Evolutionary conservation across 352 stramenopile genomes (phyloP).

Genomic region (Globisporangium radiosum): DNA sequence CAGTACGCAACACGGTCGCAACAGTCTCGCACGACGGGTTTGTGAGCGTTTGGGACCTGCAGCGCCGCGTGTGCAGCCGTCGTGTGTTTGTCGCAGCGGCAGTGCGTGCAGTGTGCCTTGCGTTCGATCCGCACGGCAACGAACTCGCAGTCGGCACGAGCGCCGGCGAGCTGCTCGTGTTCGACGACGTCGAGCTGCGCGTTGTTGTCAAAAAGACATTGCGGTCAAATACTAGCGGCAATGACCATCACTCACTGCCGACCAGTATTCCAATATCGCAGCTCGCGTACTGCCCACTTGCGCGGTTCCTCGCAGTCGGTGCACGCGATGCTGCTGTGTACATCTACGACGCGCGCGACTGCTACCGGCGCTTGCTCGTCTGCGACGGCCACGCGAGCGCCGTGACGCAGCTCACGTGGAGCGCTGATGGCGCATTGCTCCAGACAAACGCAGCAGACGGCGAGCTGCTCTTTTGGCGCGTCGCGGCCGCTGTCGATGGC

Average conservation of each 20-base stretch:
- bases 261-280: slow-evolving; percentile 15
- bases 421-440: slow-evolving; percentile 63
- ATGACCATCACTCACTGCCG: background rate
- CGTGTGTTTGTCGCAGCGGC: slow-evolving; percentile 22
- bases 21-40: slow-evolving; percentile 47
- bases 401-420: slow-evolving; percentile 87
- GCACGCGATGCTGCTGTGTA: slow-evolving; percentile 62
- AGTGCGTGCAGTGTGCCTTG: slow-evolving; percentile 38
- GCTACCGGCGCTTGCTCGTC: slow-evolving; percentile 54
- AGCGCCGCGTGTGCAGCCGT: slow-evolving; percentile 27
- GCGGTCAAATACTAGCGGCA: slow-evolving; percentile 9
- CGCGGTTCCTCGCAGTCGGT: slow-evolving; percentile 38
- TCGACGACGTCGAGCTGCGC: slow-evolving; percentile 31
- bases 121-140: slow-evolving; percentile 45
- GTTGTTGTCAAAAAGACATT: slow-evolving; percentile 37
- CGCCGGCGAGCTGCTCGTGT: slow-evolving; percentile 43
- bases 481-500: slow-evolving; percentile 8
- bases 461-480: slow-evolving; percentile 54
- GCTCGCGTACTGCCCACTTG: slow-evolving; percentile 52
- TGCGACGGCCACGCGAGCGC: slow-evolving; percentile 78
- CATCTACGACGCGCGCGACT: slow-evolving; percentile 36
- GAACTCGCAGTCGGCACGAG: slow-evolving; percentile 47
- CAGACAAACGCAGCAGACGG: slow-evolving; percentile 72
- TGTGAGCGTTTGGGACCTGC: slow-evolving; percentile 49
- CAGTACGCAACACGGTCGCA: slow-evolving; percentile 32